Evolutionary conservation across 305 asterid species (phyloP), one percentile per base, ranked within the genome.

Genomic region (Lippia alba): DNA sequence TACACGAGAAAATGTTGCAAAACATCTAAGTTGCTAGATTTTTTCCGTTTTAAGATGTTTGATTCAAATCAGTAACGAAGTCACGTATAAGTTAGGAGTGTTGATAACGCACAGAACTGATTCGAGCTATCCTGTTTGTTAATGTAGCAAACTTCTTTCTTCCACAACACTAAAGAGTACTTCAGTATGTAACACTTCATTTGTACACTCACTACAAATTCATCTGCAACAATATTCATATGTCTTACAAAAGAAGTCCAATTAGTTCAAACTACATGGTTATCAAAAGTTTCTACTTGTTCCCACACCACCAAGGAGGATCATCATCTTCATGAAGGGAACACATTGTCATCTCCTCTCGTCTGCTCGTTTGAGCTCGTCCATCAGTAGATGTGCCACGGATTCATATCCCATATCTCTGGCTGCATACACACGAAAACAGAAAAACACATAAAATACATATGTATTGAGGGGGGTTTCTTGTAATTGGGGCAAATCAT

Each of bases 381-480:
- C 85, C 96, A 86, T 90, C 73, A 90, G 71, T 12, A 82, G 78
- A 74, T 90, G 96, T 33, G 98, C 96, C 77, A 89, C 96, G 14
- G 96, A 92, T 73, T 88, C 78, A 84, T 69, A 86, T 75, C 98
- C 98, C 91, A 81, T 79, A 76, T 83, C 85, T 79, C 89, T 79
- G 14, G 94, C 96, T 84, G 61, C 66, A 61, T 17, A 6, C 4
- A 34, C 17, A 15, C 18, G 61, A 53, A 74, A 36, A 62, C 20
- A 67, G 10, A 12, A n/a, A n/a, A n/a, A n/a, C n/a, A n/a, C 8
- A 39, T 39, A 50, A 15, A 45, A 40, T 44, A 68, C 11, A 10
- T n/a, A n/a, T n/a, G n/a, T n/a, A n/a, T n/a, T n/a, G n/a, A 24
- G 9, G 41, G 41, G 41, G 9, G 41, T 34, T 34, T 34, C 40